These are phyloP conservation scores for Penicillium concentricum DNA, from an alignment of 2,329 filamentous ascomycete species.

Conservation along the genomic window DNA sequence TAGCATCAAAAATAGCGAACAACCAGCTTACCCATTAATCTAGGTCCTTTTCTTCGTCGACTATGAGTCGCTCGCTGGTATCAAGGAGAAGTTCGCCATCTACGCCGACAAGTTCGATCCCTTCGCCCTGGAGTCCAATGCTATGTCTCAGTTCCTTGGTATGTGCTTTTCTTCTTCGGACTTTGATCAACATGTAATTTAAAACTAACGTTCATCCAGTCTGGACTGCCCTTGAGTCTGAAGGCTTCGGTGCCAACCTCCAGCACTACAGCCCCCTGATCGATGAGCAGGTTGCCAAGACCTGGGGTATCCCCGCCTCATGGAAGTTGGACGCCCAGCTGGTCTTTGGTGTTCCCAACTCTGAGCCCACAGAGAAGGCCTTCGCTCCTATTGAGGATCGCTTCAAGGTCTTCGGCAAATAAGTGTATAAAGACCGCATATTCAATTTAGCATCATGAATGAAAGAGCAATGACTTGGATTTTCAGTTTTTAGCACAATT, in stretches of 20 bases:
- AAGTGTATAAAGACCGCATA: conserved; percentile 12
- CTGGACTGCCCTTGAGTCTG: conserved; percentile 78
- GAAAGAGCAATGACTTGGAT: neutral
- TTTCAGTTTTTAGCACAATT: neutral
- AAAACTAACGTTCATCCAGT: conserved; percentile 34
- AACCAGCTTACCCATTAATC: neutral
- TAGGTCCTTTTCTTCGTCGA: conserved; percentile 80
- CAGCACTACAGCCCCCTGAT: conserved; percentile 91
- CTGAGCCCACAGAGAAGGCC: conserved; percentile 25
- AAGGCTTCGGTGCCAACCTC: conserved; percentile 81
- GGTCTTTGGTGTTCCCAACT: conserved; percentile 63
- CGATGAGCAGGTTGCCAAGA: conserved; percentile 65
- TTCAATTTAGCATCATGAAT: conserved; percentile 3
- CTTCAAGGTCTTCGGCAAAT: conserved; percentile 39
- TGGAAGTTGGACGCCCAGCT: conserved; percentile 82
- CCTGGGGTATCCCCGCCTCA: conserved; percentile 67
- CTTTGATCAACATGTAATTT: neutral
- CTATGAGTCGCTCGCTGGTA: conserved; percentile 59
- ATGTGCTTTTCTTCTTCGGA: conserved; percentile 5
- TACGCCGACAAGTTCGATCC: conserved; percentile 79
- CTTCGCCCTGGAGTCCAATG: conserved; percentile 73
- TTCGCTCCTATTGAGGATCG: conserved; percentile 33
- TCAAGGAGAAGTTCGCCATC: conserved; percentile 61
- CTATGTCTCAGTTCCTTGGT: conserved; percentile 71
- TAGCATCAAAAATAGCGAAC: neutral